Evolutionary conservation across 306 rosid genomes (phyloP).

Genomic region (Fragaria iinumae): DNA sequence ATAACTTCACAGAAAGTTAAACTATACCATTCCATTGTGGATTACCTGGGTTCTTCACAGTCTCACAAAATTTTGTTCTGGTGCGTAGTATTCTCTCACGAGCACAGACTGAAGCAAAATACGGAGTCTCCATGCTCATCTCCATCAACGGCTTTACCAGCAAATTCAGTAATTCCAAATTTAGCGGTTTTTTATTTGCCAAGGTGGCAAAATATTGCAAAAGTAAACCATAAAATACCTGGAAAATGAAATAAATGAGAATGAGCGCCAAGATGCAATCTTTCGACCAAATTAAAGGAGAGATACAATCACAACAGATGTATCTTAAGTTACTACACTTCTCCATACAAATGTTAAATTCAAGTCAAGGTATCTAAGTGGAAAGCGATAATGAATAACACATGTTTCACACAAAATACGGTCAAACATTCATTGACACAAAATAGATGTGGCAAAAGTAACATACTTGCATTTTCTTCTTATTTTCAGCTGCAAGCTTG

Average conservation of each 20-base stretch:
- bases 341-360: background rate
- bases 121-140: conserved; percentile 85
- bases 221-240: conserved; percentile 86
- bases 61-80: conserved; percentile 63
- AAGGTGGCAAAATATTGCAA: conserved; percentile 87
- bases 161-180: conserved; percentile 59
- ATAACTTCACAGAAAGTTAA: conserved; percentile 13
- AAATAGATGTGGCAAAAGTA: conserved; percentile 12
- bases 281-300: background rate
- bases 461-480: conserved; percentile 85
- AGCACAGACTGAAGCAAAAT: conserved; percentile 94
- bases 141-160: conserved; percentile 85
- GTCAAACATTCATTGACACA: conserved; percentile 18
- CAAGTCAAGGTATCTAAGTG: background rate
- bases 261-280: conserved; percentile 8
- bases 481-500: conserved; percentile 78
- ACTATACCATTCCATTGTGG: conserved; percentile 7
- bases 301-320: background rate
- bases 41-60: conserved; percentile 68
- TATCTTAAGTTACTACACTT: background rate
- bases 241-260: conserved; percentile 30
- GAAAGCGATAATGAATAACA: background rate
- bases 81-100: conserved; percentile 71
- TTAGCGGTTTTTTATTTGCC: conserved; percentile 66
- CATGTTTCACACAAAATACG: background rate